These are phyloP conservation scores for Trematosphaeria pertusa DNA, from an alignment of 2,329 filamentous ascomycete genomes.

Conservation along the genomic window DNA sequence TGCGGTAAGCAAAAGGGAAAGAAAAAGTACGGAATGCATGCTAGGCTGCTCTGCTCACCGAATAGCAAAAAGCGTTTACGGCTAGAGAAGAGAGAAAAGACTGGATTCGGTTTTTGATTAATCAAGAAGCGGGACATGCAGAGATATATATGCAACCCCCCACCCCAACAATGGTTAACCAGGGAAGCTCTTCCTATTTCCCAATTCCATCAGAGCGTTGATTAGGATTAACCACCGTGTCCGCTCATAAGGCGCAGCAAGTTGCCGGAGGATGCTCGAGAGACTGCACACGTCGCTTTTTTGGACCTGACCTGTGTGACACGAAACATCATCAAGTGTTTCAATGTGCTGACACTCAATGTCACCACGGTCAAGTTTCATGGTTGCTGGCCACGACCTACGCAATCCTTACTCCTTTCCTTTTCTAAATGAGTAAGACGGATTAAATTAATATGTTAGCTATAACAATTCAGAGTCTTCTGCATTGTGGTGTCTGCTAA, in stretches of 20 bases:
- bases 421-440: slow-evolving; percentile 4
- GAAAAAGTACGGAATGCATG: slow-evolving; percentile 13
- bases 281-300: slow-evolving; percentile 4
- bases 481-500: slow-evolving; percentile 2
- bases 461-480: neutral
- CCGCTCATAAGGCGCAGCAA: slow-evolving; percentile 7
- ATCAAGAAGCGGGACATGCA: slow-evolving; percentile 8
- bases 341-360: slow-evolving; percentile 6
- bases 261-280: slow-evolving; percentile 8
- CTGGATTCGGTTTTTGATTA: slow-evolving; percentile 8
- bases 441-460: neutral
- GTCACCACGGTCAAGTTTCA: slow-evolving; percentile 4
- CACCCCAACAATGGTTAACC: slow-evolving; percentile 4
- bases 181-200: slow-evolving; percentile 1
- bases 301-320: slow-evolving; percentile 9
- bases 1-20: slow-evolving; percentile 12
- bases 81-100: slow-evolving; percentile 1
- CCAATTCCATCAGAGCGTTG: slow-evolving; percentile 7
- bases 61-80: slow-evolving; percentile 3
- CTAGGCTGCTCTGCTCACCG: slow-evolving; percentile 7
- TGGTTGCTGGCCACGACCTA: slow-evolving; percentile 4
- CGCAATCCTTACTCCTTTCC: slow-evolving; percentile 2
- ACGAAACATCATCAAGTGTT: slow-evolving; percentile 10
- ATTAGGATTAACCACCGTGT: slow-evolving; percentile 8
- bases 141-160: slow-evolving; percentile 12